These are phyloP conservation scores for Cyclotella atomus DNA, from an alignment of 108 stramenopile genomes.

Conservation along the genomic window DNA sequence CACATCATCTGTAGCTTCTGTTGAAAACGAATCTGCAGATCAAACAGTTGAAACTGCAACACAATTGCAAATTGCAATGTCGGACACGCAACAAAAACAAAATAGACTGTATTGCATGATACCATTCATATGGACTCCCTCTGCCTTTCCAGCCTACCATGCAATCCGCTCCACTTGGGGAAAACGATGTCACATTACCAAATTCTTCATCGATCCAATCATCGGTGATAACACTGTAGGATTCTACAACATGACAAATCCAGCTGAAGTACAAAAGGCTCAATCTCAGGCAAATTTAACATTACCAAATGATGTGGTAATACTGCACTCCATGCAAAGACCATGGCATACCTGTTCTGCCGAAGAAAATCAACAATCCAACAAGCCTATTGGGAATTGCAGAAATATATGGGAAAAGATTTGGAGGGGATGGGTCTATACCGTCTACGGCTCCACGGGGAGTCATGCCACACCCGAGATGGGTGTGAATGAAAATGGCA, in stretches of 20 bases:
- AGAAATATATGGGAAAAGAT: conserved; percentile 48
- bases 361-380: conserved; percentile 10
- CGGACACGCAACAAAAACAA: conserved; percentile 10
- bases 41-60: neutral
- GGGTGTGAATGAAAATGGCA: neutral
- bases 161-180: conserved; percentile 37
- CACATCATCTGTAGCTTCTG: neutral
- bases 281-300: conserved; percentile 18
- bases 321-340: conserved; percentile 37
- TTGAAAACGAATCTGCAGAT: neutral
- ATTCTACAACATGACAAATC: conserved; percentile 36
- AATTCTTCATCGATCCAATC: conserved; percentile 45
- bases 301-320: conserved; percentile 37
- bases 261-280: conserved; percentile 11
- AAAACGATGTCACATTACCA: conserved; percentile 36
- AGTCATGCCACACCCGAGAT: neutral
- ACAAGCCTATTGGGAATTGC: conserved; percentile 29
- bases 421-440: conserved; percentile 36
- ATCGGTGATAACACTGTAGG: conserved; percentile 32
- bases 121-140: conserved; percentile 41
- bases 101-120: conserved; percentile 43
- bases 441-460: conserved; percentile 19
- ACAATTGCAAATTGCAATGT: too few species aligned
- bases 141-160: conserved; percentile 21
- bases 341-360: conserved; percentile 34